Base-by-base conservation (phyloP, 345 rosid genomes). In the Stellera chamaejasme region DNA sequence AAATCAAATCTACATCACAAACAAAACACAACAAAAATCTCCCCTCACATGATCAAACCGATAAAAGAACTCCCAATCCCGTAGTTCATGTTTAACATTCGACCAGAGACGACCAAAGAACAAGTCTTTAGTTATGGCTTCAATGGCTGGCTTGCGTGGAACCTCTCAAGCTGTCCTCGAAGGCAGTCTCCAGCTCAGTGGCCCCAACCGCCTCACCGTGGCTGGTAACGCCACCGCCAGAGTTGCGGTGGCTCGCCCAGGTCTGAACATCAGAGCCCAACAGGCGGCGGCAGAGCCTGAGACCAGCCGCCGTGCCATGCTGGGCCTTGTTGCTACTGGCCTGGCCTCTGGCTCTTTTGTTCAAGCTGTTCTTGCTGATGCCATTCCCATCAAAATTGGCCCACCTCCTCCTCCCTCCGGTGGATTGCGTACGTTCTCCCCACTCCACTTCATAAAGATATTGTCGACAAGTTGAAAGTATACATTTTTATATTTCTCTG, bases 351-450 rank as follows among this genome's bases (percentile, higher is more conserved):
- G 84, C 2, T 81, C 96, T 28, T 78, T 82, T 48, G 97, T 77
- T 63, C 84, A 79, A 52, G 85, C 78, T 39, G 95, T 88, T 19
- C 74, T 86, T 14, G 98, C 97, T 8, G 95, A 73, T 1, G 85
- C 79, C 62, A 44, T 5, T 19, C 55, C 95, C 25, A 92, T 92
- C 82, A 88, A 82, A 67, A 64, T 92, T 11, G 97, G 98, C 45
- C 88, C 90, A 11, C 89, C 95, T 57, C 98, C 98, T 0, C 79
- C 87, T 28, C 98, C 87, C 19, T 88, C 96, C 36, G 98, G 96
- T 23, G 98, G 98, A 28, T 79, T 92, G 52, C 82, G 97, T 92
- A 79, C 82, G 97, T 82, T 32, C 3, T 45, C 36, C 39, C 9
- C 39, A 32, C 39, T 32, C 9, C 23, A 19, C 23, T 19, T 19